Base-by-base conservation (phyloP, 805 yeast species). In the Candida wancherniae region DNA sequence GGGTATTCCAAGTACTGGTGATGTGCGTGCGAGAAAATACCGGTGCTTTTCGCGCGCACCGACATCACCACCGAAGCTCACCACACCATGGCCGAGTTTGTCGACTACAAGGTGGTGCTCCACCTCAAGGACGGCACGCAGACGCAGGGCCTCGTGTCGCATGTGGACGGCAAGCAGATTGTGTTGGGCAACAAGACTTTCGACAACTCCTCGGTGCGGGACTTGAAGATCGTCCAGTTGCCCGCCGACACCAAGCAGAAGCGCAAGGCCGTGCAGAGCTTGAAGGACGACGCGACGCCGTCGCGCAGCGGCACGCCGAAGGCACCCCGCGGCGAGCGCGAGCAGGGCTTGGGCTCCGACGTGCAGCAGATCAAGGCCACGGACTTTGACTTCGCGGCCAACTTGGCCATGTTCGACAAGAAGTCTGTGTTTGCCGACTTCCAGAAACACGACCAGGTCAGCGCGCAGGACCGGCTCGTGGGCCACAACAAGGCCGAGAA, bases 371-470 rank as follows among this genome's bases (percentile, higher is more conserved):
- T 74, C 52, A 67, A 74, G 42, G 53, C 67, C 33, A 33, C 46
- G n/a, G 96, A 86, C 41, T 88, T 88, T 57, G 96, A 88, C 54
- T 88, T 88, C 56, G 84, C 76, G 33, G 79, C 84, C 9, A 84
- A 83, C 50, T 67, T 88, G 40, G 80, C 80, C 15, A 76, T 78
- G 65, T 88, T 88, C 49, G 92, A 88, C 55, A 88, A 88, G 55
- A 63, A 69, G 36, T 67, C 78, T 5, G 90, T 87, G 3, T 82
- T 88, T 55, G 83, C 81, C 28, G 86, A 85, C 50, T 71, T 88
- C 48, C 76, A 75, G 29, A 68, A 68, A 39, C 60, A 66, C 32
- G 96, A 87, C 50, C 69, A 64, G 12, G 66, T 75, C 11, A 74
- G 69, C 22, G 79, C 80, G 1, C 62, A 68, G 9, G 67, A 73